Conservation (phyloP, 208 protist genomes). For the Acanthamoeba healyi region DNA sequence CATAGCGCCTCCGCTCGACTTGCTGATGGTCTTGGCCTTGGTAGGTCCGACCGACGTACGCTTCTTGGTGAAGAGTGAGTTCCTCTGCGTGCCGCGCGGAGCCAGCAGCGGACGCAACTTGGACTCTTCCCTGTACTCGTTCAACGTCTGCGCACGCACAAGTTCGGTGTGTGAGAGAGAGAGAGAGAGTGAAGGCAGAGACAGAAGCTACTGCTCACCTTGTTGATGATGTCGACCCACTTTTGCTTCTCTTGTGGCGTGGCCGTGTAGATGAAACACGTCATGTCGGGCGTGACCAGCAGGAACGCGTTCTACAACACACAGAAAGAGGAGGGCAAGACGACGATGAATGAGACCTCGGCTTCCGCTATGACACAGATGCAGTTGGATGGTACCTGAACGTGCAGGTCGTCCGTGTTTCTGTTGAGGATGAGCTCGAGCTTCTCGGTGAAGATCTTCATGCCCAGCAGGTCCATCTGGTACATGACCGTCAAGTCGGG, state of each 20-base stretch:
- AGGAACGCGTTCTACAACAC: conserved; percentile 26
- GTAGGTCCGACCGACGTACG: too few relatives aligned
- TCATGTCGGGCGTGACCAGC: conserved; percentile 12
- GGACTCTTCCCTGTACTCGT: neutral
- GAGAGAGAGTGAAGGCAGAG: neutral
- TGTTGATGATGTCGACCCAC: conserved; percentile 27
- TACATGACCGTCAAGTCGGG: conserved; percentile 40
- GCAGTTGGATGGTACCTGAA: neutral
- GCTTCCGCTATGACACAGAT: neutral
- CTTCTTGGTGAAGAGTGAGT: neutral
- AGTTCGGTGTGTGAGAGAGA: neutral
- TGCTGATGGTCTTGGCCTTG: too few relatives aligned
- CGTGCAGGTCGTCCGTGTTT: neutral
- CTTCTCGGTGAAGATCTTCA: conserved; percentile 56
- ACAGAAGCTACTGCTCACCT: neutral
- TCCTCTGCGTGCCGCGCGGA: neutral
- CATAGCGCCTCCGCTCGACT: too few relatives aligned
- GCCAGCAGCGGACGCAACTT: neutral
- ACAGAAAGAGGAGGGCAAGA: neutral
- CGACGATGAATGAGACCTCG: neutral
- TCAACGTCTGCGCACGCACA: conserved; percentile 15
- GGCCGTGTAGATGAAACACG: conserved; percentile 35
- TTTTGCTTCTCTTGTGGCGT: neutral
- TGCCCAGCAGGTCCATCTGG: conserved; percentile 17
- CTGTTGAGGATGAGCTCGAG: conserved; percentile 57